Evolutionary conservation across 768 basidiomycete genomes (phyloP), one percentile per base, ranked within the genome.

Genomic region (Calocybe gangraenosa): DNA sequence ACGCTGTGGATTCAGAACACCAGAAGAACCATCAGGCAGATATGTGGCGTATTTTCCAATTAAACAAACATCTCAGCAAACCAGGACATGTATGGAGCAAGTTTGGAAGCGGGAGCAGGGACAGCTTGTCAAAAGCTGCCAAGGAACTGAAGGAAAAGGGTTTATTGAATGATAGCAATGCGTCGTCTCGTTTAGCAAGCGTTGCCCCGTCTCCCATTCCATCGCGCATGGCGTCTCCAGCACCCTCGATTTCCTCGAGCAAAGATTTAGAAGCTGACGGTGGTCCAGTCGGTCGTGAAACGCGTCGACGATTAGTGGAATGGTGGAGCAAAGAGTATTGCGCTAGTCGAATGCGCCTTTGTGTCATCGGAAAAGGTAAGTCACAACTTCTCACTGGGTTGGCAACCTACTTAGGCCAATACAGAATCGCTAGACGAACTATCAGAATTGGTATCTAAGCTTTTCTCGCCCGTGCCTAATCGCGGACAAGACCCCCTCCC

Each of bases 1-100:
- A 92, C 54, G 95, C 96, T 1, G 94, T 99, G 33, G 87, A 99
- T 62, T 95, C 92, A 0, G 96, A 99, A 62, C 85, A 97, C 73
- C 91, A 92, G 69, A 95, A 96, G 70, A 99, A 98, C 60, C 79
- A 88, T 37, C 94, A 95, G 61, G 69, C 75, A 2, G 92, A 97
- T 59, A 70, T 84, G 58, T 94, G 92, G 88, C 81, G 95, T n/a
- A 81, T 94, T 46, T 98, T 88, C 65, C 95, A 99, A 63, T 66
- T 97, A 19, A 90, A 88, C 65, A 98, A 98, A 64, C 76, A 85
- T 55, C 78, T 95, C 39, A 84, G 82, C 46, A 82, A 80, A 54
- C 70, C 71, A 2, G 87, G 83, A 4, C 92, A 95, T 62, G 78
- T 79, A 2, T 97, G 92, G 84, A 77, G 75, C 48, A 97, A 96